These are phyloP conservation scores for Vanrija humicola DNA, from an alignment of 1,284 basidiomycete genomes.

Conservation along the genomic window DNA sequence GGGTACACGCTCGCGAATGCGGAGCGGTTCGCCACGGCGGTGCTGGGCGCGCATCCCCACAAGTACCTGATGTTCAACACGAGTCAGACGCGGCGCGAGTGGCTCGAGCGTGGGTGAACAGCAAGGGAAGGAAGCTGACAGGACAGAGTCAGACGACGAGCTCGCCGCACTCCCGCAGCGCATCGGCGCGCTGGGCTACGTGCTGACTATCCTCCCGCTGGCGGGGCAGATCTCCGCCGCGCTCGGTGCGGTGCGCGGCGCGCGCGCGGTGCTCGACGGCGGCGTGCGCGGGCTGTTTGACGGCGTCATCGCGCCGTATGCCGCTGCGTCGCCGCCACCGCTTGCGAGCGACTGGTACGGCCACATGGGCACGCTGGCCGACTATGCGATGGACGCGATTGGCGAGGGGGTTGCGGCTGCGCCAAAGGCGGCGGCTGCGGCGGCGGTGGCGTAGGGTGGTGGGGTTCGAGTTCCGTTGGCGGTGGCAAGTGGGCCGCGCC, in stretches of 20 bases:
- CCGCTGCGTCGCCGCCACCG: neutral
- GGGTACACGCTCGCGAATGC: neutral
- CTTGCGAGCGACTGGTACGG: constrained; percentile 20
- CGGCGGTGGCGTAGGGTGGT: no score
- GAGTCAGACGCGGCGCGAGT: neutral
- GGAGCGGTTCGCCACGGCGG: constrained; percentile 6
- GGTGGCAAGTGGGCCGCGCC: no score
- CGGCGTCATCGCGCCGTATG: neutral
- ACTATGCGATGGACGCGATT: constrained; percentile 6
- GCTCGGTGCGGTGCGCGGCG: constrained; percentile 3
- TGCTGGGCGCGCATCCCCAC: constrained; percentile 9
- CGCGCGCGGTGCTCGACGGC: constrained; percentile 8
- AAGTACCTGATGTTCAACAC: constrained; percentile 21
- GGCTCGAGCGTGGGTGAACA: neutral
- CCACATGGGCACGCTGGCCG: constrained; percentile 15
- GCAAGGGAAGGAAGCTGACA: no score
- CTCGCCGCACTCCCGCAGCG: constrained; percentile 1
- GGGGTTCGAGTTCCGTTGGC: no score
- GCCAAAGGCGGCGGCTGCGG: neutral
- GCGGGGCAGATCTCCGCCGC: constrained; percentile 6
- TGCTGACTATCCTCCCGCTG: constrained; percentile 13
- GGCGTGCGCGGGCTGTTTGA: constrained; percentile 8
- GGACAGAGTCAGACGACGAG: neutral
- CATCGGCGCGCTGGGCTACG: constrained; percentile 14
- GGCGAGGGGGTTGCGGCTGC: neutral